Evolutionary conservation across 2,329 filamentous ascomycete genomes (phyloP).

Genomic region (Botrytis byssoidea): DNA sequence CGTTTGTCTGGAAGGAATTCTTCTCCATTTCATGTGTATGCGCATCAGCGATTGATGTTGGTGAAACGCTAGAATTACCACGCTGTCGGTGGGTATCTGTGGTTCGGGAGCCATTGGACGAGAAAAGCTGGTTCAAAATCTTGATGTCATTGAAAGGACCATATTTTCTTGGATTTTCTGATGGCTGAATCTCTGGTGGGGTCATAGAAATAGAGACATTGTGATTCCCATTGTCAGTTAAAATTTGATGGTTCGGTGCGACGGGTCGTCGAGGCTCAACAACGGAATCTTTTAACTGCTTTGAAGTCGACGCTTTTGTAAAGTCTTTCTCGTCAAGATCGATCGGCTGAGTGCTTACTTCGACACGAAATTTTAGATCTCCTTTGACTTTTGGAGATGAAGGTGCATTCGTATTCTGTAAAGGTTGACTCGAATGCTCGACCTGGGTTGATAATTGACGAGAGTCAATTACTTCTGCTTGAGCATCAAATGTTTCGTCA

Average conservation of each 20-base stretch:
- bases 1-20: too few species aligned
- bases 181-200: background rate
- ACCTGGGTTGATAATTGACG: background rate
- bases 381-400: background rate
- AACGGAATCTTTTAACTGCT: background rate
- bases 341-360: background rate
- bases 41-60: background rate
- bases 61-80: background rate
- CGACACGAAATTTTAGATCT: background rate
- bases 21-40: background rate
- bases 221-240: background rate
- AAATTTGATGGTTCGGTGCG: background rate
- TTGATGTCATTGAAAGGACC: conserved; percentile 3
- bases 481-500: background rate
- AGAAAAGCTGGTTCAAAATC: conserved; percentile 3
- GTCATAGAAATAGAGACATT: background rate
- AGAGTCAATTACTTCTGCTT: background rate
- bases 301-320: background rate
- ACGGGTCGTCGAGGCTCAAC: background rate
- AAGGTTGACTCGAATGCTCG: background rate
- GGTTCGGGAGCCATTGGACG: background rate
- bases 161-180: background rate
- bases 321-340: background rate
- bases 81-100: background rate
- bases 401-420: background rate